Evolutionary conservation across 2,329 filamentous ascomycete genomes (phyloP).

Genomic region (Trichoderma atroviride): DNA sequence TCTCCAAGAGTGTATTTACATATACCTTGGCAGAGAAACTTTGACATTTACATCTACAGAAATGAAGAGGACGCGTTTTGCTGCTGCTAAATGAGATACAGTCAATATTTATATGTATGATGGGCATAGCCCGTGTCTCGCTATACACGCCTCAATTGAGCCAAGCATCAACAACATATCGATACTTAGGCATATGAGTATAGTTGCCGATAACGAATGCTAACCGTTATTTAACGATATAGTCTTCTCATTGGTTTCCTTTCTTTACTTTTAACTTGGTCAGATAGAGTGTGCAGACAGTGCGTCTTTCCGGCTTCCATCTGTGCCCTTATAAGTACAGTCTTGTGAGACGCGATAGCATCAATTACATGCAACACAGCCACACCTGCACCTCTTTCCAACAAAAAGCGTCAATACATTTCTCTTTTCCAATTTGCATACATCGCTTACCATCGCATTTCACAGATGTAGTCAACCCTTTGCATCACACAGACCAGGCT

Average conservation of each 20-base stretch:
- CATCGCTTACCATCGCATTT: not conserved
- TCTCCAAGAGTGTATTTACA: too few relatives aligned
- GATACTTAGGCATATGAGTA: not conserved
- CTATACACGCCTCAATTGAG: not conserved
- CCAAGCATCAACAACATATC: not conserved
- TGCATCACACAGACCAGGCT: not conserved
- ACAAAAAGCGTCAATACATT: not conserved
- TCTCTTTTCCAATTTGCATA: too few relatives aligned
- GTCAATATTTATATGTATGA: too few relatives aligned
- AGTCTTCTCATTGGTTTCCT: not conserved
- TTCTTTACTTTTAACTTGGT: not conserved
- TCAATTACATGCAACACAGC: too few relatives aligned
- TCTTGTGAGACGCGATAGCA: not conserved
- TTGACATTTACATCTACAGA: too few relatives aligned
- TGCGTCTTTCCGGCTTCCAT: not conserved
- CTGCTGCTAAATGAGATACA: too few relatives aligned
- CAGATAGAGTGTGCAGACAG: not conserved
- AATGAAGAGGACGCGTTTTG: too few relatives aligned
- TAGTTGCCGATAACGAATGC: too few relatives aligned
- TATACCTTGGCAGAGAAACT: too few relatives aligned
- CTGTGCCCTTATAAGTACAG: not conserved
- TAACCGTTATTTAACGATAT: too few relatives aligned
- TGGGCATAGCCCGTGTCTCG: not conserved
- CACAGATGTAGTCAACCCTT: not conserved
- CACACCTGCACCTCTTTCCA: not conserved